phyloP scores from a whole-genome alignment of 768 basidiomycete species.

The Scleroderma bovista region DNA sequence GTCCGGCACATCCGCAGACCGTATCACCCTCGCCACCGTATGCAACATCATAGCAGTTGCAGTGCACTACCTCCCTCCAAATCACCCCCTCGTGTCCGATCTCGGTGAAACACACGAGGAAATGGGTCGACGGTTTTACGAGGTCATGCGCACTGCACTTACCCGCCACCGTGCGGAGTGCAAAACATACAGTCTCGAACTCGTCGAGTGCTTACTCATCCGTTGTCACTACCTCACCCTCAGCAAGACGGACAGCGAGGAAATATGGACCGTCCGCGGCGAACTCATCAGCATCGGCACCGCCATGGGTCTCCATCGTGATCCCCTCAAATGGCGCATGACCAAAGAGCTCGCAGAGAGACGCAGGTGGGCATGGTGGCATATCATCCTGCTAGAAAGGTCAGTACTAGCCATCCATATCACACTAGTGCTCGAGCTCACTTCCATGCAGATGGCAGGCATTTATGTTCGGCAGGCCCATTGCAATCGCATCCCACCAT shows the following conservation, averaged over 20 bases:
- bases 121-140: conserved; percentile 61
- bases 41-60: conserved; percentile 73
- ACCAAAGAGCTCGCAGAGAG: conserved; percentile 66
- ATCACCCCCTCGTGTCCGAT: conserved; percentile 55
- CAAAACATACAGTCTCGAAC: conserved; percentile 60
- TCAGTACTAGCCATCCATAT: conserved; percentile 26
- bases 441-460: conserved; percentile 65
- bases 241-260: conserved; percentile 71
- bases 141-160: conserved; percentile 59
- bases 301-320: conserved; percentile 82
- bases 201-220: conserved; percentile 69
- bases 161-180: conserved; percentile 57
- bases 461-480: conserved; percentile 79
- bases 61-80: conserved; percentile 62
- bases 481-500: conserved; percentile 72
- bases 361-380: conserved; percentile 89
- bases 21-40: conserved; percentile 64
- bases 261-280: conserved; percentile 72
- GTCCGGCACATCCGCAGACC: conserved; percentile 56
- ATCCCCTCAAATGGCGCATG: conserved; percentile 77
- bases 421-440: conserved; percentile 3
- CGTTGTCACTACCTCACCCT: conserved; percentile 69
- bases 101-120: conserved; percentile 52
- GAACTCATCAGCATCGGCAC: conserved; percentile 70
- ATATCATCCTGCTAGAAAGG: conserved; percentile 77